Conservation (phyloP, 2,329 filamentous ascomycete species). For the Penicillium sp. region DNA sequence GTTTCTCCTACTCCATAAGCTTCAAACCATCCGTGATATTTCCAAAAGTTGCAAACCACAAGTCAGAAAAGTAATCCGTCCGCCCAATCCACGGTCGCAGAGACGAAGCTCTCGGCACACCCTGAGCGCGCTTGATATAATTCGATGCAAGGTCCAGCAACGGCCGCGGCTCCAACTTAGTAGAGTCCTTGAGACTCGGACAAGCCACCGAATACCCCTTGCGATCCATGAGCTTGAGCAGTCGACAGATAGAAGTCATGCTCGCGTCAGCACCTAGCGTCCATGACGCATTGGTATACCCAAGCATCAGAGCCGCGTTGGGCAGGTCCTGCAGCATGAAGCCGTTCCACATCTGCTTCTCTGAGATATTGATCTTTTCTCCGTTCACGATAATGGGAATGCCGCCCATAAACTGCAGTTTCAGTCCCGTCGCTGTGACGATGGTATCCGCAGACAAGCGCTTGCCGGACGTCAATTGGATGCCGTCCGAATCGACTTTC, state of each 20-base stretch:
- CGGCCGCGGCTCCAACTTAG: neutral
- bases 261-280: neutral
- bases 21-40: neutral
- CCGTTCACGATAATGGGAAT: conserved; percentile 1
- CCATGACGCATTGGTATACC: neutral
- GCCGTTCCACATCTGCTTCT: conserved; percentile 2
- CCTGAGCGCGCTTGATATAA: neutral
- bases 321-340: conserved; percentile 1
- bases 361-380: neutral
- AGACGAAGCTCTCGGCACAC: neutral
- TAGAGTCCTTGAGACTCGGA: neutral
- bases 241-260: conserved; percentile 1
- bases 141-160: neutral
- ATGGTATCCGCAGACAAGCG: neutral
- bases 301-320: neutral
- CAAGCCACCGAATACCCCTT: neutral
- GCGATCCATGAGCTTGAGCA: neutral
- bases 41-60: neutral
- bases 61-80: neutral
- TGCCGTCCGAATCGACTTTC: neutral
- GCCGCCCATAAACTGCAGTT: neutral
- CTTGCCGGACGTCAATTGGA: neutral
- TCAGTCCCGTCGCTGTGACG: neutral
- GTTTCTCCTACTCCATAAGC: neutral
- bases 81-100: neutral